Conservation (phyloP, 352 stramenopile species). For the Phytophthora idaei region DNA sequence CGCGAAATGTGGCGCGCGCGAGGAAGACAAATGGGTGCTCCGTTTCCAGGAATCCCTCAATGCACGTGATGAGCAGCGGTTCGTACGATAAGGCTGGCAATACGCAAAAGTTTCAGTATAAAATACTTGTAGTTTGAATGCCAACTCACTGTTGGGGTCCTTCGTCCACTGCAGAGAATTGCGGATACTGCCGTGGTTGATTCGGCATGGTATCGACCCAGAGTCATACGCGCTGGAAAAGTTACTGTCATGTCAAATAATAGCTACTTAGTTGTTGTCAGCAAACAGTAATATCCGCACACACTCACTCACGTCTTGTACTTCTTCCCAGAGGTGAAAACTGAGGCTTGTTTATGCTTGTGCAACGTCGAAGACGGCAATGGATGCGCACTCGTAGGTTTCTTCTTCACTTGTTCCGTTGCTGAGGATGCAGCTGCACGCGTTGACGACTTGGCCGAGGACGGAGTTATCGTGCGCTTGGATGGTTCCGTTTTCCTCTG, state of each 20-base stretch:
- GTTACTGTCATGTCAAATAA: slow-evolving; percentile 43
- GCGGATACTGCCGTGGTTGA: slow-evolving; percentile 82
- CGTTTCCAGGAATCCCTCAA: slow-evolving; percentile 75
- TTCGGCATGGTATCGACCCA: slow-evolving; percentile 75
- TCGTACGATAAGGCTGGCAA: slow-evolving; percentile 63
- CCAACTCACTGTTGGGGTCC: slow-evolving; percentile 50
- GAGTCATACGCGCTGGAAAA: slow-evolving; percentile 73
- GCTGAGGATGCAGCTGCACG: slow-evolving; percentile 3
- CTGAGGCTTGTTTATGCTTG: slow-evolving; percentile 79
- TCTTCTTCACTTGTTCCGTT: slow-evolving; percentile 22
- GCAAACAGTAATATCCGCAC: background rate
- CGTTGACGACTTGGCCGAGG: slow-evolving; percentile 17
- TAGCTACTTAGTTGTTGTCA: slow-evolving; percentile 2
- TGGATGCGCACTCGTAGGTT: slow-evolving; percentile 25
- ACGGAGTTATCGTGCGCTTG: slow-evolving; percentile 14
- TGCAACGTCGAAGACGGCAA: slow-evolving; percentile 62
- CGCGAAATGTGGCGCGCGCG: slow-evolving; percentile 71
- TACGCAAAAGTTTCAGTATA: background rate
- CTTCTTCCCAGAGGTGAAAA: slow-evolving; percentile 72
- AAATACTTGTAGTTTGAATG: background rate
- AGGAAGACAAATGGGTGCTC: slow-evolving; percentile 85
- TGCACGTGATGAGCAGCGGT: slow-evolving; percentile 70
- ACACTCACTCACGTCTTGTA: slow-evolving; percentile 67
- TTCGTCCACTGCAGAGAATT: slow-evolving; percentile 79
- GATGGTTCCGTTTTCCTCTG: slow-evolving; percentile 21